Evolutionary conservation across 176 grass and related monocot species (phyloP), one percentile per base, ranked within the genome.

Genomic region (Metroxylon sagu): DNA sequence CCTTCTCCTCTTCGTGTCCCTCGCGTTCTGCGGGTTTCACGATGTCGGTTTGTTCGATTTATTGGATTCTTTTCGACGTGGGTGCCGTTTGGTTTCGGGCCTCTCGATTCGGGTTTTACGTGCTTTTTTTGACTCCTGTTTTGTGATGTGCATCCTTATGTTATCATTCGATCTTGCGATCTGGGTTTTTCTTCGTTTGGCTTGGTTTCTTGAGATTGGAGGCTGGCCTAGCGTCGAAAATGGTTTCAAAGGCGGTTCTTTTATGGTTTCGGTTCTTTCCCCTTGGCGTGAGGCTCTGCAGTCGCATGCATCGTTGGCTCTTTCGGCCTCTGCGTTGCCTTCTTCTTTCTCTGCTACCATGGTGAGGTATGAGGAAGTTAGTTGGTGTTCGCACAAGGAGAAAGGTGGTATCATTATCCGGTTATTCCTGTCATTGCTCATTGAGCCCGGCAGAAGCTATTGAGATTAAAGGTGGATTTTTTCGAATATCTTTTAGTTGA

Each of bases 211-310:
- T 19, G 29, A 48, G n/a, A 15, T 48, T 43, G 53, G 51, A 43
- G 18, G 16, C 52, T 19, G 15, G 23, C 12, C 64, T 4, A 68
- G 18, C 52, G 52, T 23, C n/a, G 21, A 3, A 55, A 39, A 23
- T 21, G 6, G 53, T 43, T 19, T 3, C 3, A 48, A 54, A 26
- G 29, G 19, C 48, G 17, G 18, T 31, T 29, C 14, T 18, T 16
- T 7, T 18, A 68, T 25, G n/a, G 29, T 23, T 35, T 29, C 29
- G 16, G 6, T 26, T 48, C 29, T 29, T 73, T 63, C 70, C 70
- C 49, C 43, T 62, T 49, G 59, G 14, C 59, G 43, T 27, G 58
- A 25, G 50, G 26, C 18, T 39, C 18, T 29, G 51, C 52, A 25
- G 65, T 55, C 51, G 65, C 28, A 56, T 68, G 65, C 29, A 8